Base-by-base conservation (phyloP, 1,284 basidiomycete genomes). In the Coniophora puteana region DNA sequence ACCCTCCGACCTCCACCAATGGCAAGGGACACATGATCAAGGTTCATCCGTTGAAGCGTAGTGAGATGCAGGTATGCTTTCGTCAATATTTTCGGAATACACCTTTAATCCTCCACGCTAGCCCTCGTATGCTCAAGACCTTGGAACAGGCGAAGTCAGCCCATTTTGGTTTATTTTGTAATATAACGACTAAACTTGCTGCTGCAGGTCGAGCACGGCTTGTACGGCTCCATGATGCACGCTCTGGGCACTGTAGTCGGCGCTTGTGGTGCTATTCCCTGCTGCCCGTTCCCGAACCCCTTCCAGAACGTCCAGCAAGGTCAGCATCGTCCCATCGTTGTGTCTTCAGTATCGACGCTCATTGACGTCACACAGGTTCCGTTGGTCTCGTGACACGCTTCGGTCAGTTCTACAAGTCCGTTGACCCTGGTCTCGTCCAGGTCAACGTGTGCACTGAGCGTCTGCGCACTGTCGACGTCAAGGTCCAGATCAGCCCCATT, bases 371-470 rank as follows among this genome's bases (percentile, higher is more conserved):
- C 18, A 51, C n/a, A 89, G 83, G 89, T 38, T 84, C 87, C 35
- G 93, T 96, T 50, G 93, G 94, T 42, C 75, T 98, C 40, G 81
- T 98, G 55, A 82, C 85, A 36, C 83, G 93, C 41, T 96, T 96
- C 59, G 93, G 93, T 44, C 79, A 93, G 61, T 96, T 95, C 74
- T 94, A 93, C 80, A 89, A 88, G 62, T 83, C 88, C 5, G 93
- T 95, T 50, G 93, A 97, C 61, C 93, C 93, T 1, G 93, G 93
- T 51, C 76, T 97, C 17, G 84, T 88, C 39, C 80, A 91, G 54
- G 83, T 97, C 62, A 97, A 98, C 59, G 89, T 94, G 43, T 95
- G 92, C 72, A 89, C 89, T 7, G 93, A 97, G 62, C 73, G 74
- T 1, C 73, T 94, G 29, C 79, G 82, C 42, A 63, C 88, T 36